These are phyloP conservation scores for Yamadazyma friedrichii DNA, from an alignment of 1,139 yeast genomes.

Conservation along the genomic window DNA sequence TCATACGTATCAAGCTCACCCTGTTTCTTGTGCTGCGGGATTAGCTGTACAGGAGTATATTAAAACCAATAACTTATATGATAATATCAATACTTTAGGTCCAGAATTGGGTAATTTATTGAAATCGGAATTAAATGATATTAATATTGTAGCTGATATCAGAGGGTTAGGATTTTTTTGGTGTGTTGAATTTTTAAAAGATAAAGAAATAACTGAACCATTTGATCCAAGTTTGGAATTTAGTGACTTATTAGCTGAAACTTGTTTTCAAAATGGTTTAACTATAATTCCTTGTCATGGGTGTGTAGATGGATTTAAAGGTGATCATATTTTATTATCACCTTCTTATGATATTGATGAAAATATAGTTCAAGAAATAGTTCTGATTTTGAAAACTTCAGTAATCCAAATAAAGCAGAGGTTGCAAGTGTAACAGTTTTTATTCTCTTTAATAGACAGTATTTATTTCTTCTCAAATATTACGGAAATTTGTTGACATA, in stretches of 20 bases:
- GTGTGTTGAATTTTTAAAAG: conserved; percentile 53
- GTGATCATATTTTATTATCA: conserved; percentile 47
- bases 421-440: no score
- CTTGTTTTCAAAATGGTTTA: conserved; percentile 37
- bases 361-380: background rate
- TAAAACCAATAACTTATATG: conserved; percentile 38
- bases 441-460: no score
- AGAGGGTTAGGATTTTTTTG: conserved; percentile 63
- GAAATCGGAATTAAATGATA: conserved; percentile 23
- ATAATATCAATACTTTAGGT: conserved; percentile 48
- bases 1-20: conserved; percentile 59
- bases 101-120: conserved; percentile 42
- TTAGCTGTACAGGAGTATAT: conserved; percentile 53
- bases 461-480: no score
- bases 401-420: no score
- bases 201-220: conserved; percentile 46
- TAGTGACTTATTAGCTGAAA: conserved; percentile 31
- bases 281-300: conserved; percentile 15
- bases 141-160: conserved; percentile 48
- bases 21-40: conserved; percentile 57
- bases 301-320: conserved; percentile 41
- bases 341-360: background rate
- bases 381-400: no score
- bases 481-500: no score
- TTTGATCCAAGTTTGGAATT: conserved; percentile 32